Conservation (phyloP, 768 basidiomycete species). For the Lepiota subincarnata region DNA sequence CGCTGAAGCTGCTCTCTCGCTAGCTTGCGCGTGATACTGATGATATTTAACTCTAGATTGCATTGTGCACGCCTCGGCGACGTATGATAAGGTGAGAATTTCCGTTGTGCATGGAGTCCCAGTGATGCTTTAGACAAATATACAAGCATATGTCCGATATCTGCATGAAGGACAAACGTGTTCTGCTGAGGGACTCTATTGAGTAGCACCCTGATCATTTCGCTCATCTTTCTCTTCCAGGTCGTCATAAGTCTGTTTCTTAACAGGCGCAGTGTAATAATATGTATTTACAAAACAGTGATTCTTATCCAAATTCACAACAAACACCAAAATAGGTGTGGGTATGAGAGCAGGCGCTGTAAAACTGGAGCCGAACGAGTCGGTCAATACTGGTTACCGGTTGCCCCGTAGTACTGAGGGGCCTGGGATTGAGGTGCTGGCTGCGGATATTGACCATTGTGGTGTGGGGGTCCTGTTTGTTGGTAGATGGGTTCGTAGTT, state of each 20-base stretch:
- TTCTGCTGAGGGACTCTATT: conserved; percentile 41
- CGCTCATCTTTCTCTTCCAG: neutral
- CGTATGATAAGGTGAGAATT: conserved; percentile 9
- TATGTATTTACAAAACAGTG: no score
- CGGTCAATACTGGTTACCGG: conserved; percentile 22
- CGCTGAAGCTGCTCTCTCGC: conserved; percentile 28
- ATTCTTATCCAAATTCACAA: no score
- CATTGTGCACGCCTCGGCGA: neutral
- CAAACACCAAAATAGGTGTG: neutral
- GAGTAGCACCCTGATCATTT: neutral
- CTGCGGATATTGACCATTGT: neutral
- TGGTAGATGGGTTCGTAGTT: conserved; percentile 38
- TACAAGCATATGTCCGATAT: conserved; percentile 80
- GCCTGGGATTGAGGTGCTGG: conserved; percentile 21
- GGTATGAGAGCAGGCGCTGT: neutral
- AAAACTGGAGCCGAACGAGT: neutral
- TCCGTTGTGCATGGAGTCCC: conserved; percentile 20
- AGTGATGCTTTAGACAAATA: conserved; percentile 46
- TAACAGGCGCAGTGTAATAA: neutral
- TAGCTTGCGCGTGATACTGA: conserved; percentile 1
- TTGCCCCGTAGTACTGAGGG: conserved; percentile 39
- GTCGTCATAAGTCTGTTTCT: neutral
- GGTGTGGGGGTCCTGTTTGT: conserved; percentile 15
- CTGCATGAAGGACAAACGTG: conserved; percentile 51
- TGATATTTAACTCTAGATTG: conserved; percentile 8